Base-by-base conservation (phyloP, 139 green algal species). In the Volvox reticuliferus region DNA sequence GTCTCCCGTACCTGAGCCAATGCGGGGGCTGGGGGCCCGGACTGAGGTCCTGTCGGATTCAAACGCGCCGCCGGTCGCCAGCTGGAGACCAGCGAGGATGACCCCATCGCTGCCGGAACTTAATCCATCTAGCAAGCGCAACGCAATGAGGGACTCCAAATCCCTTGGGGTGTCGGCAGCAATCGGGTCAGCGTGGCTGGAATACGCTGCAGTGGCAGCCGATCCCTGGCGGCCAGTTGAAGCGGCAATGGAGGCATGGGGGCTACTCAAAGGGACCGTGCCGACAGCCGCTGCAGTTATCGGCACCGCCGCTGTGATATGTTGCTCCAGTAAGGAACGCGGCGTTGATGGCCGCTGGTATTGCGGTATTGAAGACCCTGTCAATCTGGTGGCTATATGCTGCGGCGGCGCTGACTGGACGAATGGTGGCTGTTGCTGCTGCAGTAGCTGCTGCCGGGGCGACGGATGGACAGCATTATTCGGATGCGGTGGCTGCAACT, bases 61-160 rank as follows among this genome's bases (percentile, higher is more conserved):
- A 28, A 87, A 76, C 2, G 82, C 68, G 17, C 84, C 50, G 19
- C 50, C 50, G 0, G 86, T 63, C 12, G 71, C 73, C 19, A 90
- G 73, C 86, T 83, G 73, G 30, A 83, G 9, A 18, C 86, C 86
- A 17, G 86, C 73, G 21, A 63, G 6, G 20, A 83, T 65, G 30
- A 62, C 50, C 5, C 73, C 86, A 1, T 83, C 86, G 18, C 30
- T 37, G 69, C 71, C 44, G 21, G 36, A 22, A 12, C 73, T 69
- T 16, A 90, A n/a, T 3, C 50, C 35, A 21, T 62, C 86, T 19
- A 90, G 20, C n/a, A 83, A 55, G 30, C 73, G 86, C 69, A 62
- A 75, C 6, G 86, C 86, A 0, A 90, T 63, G 3, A 75, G 19
- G 19, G 71, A 68, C 69, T 90, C 73, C 36, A 89, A 50, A 71